phyloP scores from a whole-genome alignment of 2,329 filamentous ascomycete genomes.

The Colletotrichum sp. region DNA sequence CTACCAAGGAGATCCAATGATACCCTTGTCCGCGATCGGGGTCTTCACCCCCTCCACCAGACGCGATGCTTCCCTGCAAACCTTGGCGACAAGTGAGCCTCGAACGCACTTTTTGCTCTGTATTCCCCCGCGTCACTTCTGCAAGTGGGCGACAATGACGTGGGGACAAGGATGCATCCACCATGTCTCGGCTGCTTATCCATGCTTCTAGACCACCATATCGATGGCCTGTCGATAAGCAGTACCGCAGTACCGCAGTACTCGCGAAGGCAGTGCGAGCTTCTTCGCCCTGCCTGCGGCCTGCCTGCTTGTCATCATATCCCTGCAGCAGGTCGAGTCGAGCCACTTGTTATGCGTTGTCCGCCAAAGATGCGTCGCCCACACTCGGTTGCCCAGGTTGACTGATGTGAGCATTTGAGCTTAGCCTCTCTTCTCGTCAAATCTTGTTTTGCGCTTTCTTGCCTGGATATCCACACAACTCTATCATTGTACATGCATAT shows the following conservation, averaged over 20 bases:
- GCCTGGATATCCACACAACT: background rate
- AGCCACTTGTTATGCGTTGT: background rate
- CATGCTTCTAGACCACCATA: background rate
- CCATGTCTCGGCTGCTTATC: background rate
- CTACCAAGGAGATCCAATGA: background rate
- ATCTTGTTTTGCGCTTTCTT: constrained; percentile 8
- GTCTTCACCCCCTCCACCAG: background rate
- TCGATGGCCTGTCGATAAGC: background rate
- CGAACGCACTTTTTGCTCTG: background rate
- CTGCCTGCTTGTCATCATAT: background rate
- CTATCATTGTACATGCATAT: constrained; percentile 3
- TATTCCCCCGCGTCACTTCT: background rate
- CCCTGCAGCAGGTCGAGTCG: background rate
- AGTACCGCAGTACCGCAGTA: background rate
- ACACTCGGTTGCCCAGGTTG: background rate
- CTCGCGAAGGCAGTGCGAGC: background rate
- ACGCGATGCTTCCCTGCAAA: background rate
- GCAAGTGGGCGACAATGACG: constrained; percentile 12
- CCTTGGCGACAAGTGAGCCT: background rate
- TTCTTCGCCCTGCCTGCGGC: background rate
- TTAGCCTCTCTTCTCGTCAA: background rate
- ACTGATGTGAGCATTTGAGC: background rate
- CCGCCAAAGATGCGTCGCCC: background rate
- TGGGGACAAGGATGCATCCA: background rate
- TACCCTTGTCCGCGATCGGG: background rate